Evolutionary conservation across 345 rosid genomes (phyloP).

Genomic region (Erodium maritimum): DNA sequence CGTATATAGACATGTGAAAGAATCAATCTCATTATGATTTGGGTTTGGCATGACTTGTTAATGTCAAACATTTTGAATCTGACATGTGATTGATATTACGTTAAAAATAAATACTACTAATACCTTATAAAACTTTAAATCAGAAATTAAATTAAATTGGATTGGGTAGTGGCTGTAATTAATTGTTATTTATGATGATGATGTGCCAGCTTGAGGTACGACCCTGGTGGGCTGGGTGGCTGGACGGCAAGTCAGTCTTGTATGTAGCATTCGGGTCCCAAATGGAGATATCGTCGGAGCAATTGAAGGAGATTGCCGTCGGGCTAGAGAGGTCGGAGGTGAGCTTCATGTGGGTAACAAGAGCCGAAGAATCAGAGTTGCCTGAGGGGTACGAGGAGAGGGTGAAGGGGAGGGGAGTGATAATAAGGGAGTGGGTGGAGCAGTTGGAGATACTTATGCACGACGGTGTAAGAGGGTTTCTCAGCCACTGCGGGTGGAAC

Average conservation of each 20-base stretch:
- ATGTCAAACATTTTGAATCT: too few relatives aligned
- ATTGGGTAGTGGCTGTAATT: too few relatives aligned
- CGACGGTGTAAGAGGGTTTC: slow-evolving; percentile 43
- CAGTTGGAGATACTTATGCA: slow-evolving; percentile 50
- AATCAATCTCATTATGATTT: too few relatives aligned
- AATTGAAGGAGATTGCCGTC: slow-evolving; percentile 36
- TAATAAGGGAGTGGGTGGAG: slow-evolving; percentile 64
- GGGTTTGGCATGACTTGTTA: too few relatives aligned
- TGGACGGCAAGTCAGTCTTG: slow-evolving; percentile 48
- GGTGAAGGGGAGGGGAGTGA: slow-evolving; percentile 34
- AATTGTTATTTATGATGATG: too few relatives aligned
- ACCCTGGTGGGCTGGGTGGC: slow-evolving; percentile 50
- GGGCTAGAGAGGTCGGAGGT: slow-evolving; percentile 53
- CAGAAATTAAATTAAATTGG: too few relatives aligned
- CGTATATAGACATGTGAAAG: too few relatives aligned
- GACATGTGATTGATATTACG: too few relatives aligned
- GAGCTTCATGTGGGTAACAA: slow-evolving; percentile 54
- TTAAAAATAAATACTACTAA: too few relatives aligned
- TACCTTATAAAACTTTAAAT: too few relatives aligned
- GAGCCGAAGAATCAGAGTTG: slow-evolving; percentile 23
- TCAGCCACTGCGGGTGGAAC: slow-evolving; percentile 90
- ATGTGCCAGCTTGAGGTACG: too few relatives aligned
- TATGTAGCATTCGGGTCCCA: slow-evolving; percentile 84
- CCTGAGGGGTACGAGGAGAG: slow-evolving; percentile 39
- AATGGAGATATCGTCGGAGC: slow-evolving; percentile 38